phyloP scores from a whole-genome alignment of 75 land plant species.

The Adiantum capillusveneris region DNA sequence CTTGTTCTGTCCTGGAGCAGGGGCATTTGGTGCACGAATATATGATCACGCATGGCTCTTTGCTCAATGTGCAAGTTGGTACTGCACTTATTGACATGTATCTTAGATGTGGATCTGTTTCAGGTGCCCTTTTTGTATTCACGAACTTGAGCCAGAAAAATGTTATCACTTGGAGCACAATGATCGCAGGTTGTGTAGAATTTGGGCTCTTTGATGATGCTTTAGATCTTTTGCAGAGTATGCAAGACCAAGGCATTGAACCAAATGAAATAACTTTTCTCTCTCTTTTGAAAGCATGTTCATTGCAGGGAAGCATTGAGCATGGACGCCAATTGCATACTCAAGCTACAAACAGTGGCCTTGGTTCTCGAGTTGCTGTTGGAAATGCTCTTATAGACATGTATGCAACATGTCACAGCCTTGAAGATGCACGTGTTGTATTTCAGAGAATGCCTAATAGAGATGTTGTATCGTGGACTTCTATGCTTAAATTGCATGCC shows the following conservation, averaged over 20 bases:
- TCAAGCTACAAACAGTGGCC: constrained; percentile 44
- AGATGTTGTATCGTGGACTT: constrained; percentile 65
- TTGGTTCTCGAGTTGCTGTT: constrained; percentile 46
- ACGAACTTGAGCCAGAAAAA: constrained; percentile 33
- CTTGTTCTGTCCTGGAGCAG: constrained; percentile 34
- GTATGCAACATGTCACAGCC: constrained; percentile 56
- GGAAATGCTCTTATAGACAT: constrained; percentile 63
- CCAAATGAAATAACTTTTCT: constrained; percentile 63
- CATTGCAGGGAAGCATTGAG: constrained; percentile 34
- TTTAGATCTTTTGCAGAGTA: constrained; percentile 35
- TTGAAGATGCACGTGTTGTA: constrained; percentile 32
- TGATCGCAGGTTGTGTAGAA: constrained; percentile 65
- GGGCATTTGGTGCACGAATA: constrained; percentile 30
- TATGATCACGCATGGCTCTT: constrained; percentile 32
- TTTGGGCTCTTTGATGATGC: constrained; percentile 39
- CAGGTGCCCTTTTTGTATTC: background rate
- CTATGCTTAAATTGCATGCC: constrained; percentile 65
- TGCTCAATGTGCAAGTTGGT: constrained; percentile 30
- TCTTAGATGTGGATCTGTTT: constrained; percentile 20
- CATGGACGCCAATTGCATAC: constrained; percentile 61
- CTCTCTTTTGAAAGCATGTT: constrained; percentile 56
- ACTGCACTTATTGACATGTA: constrained; percentile 54
- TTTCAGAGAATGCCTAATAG: constrained; percentile 33
- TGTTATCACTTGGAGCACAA: constrained; percentile 75
- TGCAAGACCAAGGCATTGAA: constrained; percentile 46